Evolutionary conservation across 495 filamentous ascomycete genomes (phyloP), one percentile per base, ranked within the genome.

Genomic region (Choiromyces venosus): DNA sequence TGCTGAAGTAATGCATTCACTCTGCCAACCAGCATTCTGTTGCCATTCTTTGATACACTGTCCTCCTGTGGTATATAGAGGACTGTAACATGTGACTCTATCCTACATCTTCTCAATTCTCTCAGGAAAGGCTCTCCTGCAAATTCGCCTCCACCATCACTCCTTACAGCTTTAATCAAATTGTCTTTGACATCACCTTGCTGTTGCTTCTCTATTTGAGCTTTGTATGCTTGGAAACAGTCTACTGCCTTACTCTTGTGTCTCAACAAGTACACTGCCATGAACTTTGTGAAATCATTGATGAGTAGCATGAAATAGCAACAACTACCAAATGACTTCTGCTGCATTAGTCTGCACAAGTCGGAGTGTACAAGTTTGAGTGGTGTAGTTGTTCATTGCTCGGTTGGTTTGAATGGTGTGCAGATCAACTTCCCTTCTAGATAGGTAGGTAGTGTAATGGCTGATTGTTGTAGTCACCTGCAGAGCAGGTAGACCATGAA

Each of bases 351-450:
- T 0, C 19, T 7, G n/a, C 19, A 46, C 2, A 46, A 7, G 9
- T n/a, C 19, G 1, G 44, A 46, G 5, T 46, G 44, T 0, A 46
- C 19, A 0, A n/a, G 4, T n/a, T 46, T 21, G 5, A 46, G 2
- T 0, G 5, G 44, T 6, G 18, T 21, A 0, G 2, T 46, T 0
- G 19, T n/a, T 4, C 9, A 21, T 1, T 8, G 21, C 0, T 0
- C 1, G 0, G 19, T 0, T 7, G 19, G 0, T 8, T 46, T 46
- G 2, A 46, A 46, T n/a, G 44, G 44, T n/a, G 7, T n/a, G 2
- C 5, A 4, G 0, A 6, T 46, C 19, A 46, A 21, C 4, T 46
- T 46, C n/a, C 21, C 44, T 8, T 7, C 9, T 2, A 46, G 44
- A 46, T 6, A 46, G n/a, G 6, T 18, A 4, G 1, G 0, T n/a